phyloP scores from a whole-genome alignment of 177 flowering plant genomes.

The Vitis hybrid region DNA sequence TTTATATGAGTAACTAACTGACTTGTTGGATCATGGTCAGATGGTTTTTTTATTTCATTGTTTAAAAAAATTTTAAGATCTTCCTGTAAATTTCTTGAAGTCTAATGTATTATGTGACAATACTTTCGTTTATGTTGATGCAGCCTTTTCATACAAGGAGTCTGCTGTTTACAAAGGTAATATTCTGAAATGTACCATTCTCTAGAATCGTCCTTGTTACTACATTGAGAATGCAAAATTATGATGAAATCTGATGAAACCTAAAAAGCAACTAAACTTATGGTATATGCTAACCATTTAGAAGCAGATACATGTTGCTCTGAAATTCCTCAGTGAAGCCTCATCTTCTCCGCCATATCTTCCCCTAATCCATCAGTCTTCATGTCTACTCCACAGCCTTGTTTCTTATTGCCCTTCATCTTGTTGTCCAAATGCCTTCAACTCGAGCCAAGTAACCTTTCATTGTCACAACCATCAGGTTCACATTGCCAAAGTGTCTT shows the following conservation, averaged over 20 bases:
- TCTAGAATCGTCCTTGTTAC: not conserved
- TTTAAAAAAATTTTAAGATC: not conserved
- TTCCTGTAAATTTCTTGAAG: not conserved
- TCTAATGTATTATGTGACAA: not conserved
- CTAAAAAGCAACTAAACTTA: not conserved
- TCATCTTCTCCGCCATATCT: not conserved
- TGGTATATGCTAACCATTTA: not conserved
- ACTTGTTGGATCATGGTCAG: not conserved
- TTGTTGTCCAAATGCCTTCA: too few species aligned
- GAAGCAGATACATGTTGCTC: not conserved
- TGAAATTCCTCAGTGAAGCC: not conserved
- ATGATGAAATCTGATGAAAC: not conserved
- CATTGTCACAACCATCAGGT: too few species aligned
- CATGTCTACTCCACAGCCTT: too few species aligned
- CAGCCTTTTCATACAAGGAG: constrained; percentile 83
- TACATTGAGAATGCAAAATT: not conserved
- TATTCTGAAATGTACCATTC: not conserved
- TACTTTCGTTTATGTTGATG: constrained; percentile 16
- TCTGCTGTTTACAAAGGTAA: constrained; percentile 80
- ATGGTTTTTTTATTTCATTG: not conserved
- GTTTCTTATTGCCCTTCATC: too few species aligned
- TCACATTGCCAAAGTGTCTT: too few species aligned
- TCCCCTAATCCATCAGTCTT: not conserved
- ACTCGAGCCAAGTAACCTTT: too few species aligned
- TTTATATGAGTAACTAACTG: not conserved